Evolutionary conservation across 768 basidiomycete species (phyloP).

Genomic region (Tulasnella sp.): DNA sequence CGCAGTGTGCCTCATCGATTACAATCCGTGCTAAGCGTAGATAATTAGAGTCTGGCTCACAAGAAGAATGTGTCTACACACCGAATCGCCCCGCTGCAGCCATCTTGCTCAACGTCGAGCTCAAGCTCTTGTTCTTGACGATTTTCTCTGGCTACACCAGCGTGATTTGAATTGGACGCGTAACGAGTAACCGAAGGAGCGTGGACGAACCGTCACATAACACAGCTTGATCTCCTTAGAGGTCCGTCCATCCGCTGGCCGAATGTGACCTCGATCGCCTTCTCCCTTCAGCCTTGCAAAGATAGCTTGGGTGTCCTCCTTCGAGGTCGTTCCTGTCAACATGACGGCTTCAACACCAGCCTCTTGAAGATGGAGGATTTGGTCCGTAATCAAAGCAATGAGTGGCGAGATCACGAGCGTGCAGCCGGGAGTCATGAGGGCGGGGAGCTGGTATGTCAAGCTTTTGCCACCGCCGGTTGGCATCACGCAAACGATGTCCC

Average conservation of each 20-base stretch:
- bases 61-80: slow-evolving; percentile 22
- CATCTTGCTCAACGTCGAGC: slow-evolving; percentile 52
- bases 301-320: slow-evolving; percentile 39
- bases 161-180: background rate
- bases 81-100: slow-evolving; percentile 50
- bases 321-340: slow-evolving; percentile 58
- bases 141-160: slow-evolving; percentile 69
- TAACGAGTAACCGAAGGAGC: too few species aligned
- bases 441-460: slow-evolving; percentile 86
- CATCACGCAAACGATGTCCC: slow-evolving; percentile 83
- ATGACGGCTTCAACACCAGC: slow-evolving; percentile 63
- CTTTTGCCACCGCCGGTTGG: slow-evolving; percentile 91
- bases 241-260: slow-evolving; percentile 20
- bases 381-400: slow-evolving; percentile 69
- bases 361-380: slow-evolving; percentile 61
- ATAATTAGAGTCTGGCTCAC: background rate
- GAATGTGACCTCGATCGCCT: slow-evolving; percentile 25
- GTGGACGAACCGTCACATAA: too few species aligned
- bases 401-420: slow-evolving; percentile 83
- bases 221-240: slow-evolving; percentile 52
- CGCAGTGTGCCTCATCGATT: slow-evolving; percentile 83
- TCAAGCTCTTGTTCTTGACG: slow-evolving; percentile 60
- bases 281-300: slow-evolving; percentile 32
- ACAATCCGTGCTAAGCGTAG: slow-evolving; percentile 54
- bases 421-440: slow-evolving; percentile 61